Percentiles rank a stretch among this genome's conserved stretches.
Conservation (phyloP, 805 yeast genomes). For the Candida ulmi region DNA sequence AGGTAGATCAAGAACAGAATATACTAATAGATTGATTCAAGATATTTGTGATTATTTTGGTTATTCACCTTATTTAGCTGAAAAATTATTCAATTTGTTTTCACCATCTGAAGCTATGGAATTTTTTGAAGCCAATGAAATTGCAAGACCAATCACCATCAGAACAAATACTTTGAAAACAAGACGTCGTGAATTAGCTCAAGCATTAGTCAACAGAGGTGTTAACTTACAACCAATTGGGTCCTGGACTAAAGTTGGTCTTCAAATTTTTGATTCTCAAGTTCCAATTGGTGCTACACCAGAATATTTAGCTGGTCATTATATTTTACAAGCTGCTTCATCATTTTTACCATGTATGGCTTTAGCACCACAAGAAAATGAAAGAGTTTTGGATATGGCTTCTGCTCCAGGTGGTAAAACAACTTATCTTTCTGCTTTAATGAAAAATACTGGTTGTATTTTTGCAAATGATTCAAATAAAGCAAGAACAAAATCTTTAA, state of each 20-base stretch:
- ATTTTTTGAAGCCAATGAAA: constrained; percentile 97
- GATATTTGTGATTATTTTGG: constrained; percentile 95
- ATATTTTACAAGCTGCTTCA: constrained; percentile 96
- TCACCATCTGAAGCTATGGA: constrained; percentile 96
- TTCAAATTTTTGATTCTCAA: constrained; percentile 95
- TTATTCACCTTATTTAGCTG: constrained; percentile 86
- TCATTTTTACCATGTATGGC: constrained; percentile 98
- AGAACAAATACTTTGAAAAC: constrained; percentile 96
- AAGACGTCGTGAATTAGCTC: constrained; percentile 93
- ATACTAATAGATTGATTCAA: constrained; percentile 66
- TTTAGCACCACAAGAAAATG: constrained; percentile 93
- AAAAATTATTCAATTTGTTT: constrained; percentile 85
- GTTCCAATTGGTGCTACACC: constrained; percentile 99
- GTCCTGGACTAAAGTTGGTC: constrained; percentile 96
- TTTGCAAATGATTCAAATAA: constrained; percentile 97
- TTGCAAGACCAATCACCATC: constrained; percentile 92
- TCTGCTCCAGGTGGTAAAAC: constrained; percentile 99
- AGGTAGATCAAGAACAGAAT: constrained; percentile 82
- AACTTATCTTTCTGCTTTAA: constrained; percentile 88
- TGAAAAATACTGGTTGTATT: constrained; percentile 97
- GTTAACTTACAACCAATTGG: constrained; percentile 97
- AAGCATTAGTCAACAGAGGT: constrained; percentile 90
- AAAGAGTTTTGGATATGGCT: constrained; percentile 96
- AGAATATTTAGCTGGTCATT: constrained; percentile 96
- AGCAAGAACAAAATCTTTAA: constrained; percentile 90